These are phyloP conservation scores for Hysterangium stoloniferum DNA, from an alignment of 768 basidiomycete genomes.

Conservation along the genomic window DNA sequence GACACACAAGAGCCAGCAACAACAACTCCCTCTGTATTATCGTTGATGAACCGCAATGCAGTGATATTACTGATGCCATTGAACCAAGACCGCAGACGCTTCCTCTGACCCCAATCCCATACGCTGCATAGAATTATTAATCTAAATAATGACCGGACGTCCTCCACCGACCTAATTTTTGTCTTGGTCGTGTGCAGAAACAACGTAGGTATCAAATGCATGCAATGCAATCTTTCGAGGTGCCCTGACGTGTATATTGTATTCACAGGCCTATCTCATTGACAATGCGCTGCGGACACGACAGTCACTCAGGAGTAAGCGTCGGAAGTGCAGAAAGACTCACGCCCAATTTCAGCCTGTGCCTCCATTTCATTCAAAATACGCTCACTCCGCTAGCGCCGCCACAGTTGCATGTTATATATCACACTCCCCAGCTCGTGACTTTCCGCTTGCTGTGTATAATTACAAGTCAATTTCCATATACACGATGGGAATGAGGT, in stretches of 20 bases:
- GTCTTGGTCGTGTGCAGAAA: slow-evolving; percentile 79
- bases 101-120: slow-evolving; percentile 88
- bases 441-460: slow-evolving; percentile 74
- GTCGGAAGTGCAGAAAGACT: slow-evolving; percentile 24
- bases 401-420: slow-evolving; percentile 95
- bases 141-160: background rate
- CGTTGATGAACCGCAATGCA: slow-evolving; percentile 86
- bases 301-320: slow-evolving; percentile 1
- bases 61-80: slow-evolving; percentile 89
- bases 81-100: slow-evolving; percentile 72
- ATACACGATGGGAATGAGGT: background rate
- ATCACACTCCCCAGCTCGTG: slow-evolving; percentile 93
- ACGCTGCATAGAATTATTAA: slow-evolving; percentile 36
- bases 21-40: slow-evolving; percentile 88
- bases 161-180: slow-evolving; percentile 77
- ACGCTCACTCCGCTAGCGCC: slow-evolving; percentile 83
- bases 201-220: slow-evolving; percentile 83
- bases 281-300: slow-evolving; percentile 39
- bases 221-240: slow-evolving; percentile 84
- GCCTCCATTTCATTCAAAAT: slow-evolving; percentile 59
- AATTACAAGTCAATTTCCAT: slow-evolving; percentile 13
- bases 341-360: slow-evolving; percentile 71
- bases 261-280: slow-evolving; percentile 69
- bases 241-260: slow-evolving; percentile 52
- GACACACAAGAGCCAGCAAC: slow-evolving; percentile 75